Conservation (phyloP, 2,329 filamentous ascomycete species). For the Phaeoacremonium minimum region DNA sequence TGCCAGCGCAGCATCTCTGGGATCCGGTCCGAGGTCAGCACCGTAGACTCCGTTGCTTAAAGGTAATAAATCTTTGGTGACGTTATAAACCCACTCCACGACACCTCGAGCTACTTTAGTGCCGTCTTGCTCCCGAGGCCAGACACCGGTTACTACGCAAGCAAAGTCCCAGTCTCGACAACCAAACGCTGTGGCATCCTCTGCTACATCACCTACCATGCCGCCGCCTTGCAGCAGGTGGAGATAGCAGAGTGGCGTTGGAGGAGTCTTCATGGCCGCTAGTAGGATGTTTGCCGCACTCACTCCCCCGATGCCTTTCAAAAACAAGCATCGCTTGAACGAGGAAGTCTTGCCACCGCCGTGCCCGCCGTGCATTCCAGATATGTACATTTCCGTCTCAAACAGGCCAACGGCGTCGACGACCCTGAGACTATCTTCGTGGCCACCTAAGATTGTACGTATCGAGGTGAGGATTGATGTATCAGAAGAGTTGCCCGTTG, state of each 20-base stretch:
- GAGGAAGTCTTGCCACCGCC: conserved; percentile 54
- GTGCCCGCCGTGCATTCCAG: conserved; percentile 55
- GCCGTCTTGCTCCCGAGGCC: conserved; percentile 48
- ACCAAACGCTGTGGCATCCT: conserved; percentile 52
- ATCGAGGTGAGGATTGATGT: conserved; percentile 8
- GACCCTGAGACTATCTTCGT: conserved; percentile 19
- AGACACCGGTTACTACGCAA: conserved; percentile 60
- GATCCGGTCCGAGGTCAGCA: conserved; percentile 60
- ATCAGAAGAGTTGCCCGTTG: conserved; percentile 12
- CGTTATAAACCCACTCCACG: conserved; percentile 52
- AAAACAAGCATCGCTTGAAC: conserved; percentile 61
- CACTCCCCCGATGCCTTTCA: conserved; percentile 38
- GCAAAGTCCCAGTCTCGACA: conserved; percentile 62
- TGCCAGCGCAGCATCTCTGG: conserved; percentile 48
- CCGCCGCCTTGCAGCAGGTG: conserved; percentile 59
- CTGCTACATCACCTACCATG: conserved; percentile 36
- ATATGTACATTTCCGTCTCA: conserved; percentile 57
- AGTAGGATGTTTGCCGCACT: conserved; percentile 31
- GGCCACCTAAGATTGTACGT: conserved; percentile 23
- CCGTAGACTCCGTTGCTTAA: conserved; percentile 48
- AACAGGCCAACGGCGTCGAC: conserved; percentile 50
- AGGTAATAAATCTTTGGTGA: conserved; percentile 41
- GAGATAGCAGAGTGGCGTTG: conserved; percentile 53
- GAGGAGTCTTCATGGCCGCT: conserved; percentile 39
- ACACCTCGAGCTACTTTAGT: conserved; percentile 30